A percentile compares a stretch with the other conserved stretches of the same genome.
phyloP scores from a whole-genome alignment of 106 monocot species.

The Dendrobium chrysotoxum region DNA sequence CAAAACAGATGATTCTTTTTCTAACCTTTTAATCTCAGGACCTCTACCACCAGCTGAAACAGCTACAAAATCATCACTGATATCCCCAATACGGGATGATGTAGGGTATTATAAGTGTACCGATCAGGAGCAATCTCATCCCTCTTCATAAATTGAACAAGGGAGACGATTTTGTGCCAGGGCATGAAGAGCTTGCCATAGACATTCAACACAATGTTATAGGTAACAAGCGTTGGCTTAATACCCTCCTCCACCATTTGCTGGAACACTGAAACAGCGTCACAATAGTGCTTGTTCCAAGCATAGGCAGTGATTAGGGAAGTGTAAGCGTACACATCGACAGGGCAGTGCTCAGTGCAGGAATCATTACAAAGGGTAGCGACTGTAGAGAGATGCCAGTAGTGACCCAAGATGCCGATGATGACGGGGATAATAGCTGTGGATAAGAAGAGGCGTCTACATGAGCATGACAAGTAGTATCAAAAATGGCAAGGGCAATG shows the following conservation, averaged over 20 bases:
- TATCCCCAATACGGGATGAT: neutral
- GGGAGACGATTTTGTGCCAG: slow-evolving; percentile 47
- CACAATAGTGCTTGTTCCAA: slow-evolving; percentile 35
- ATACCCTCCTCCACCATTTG: slow-evolving; percentile 51
- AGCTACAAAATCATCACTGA: neutral
- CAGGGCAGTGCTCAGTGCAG: slow-evolving; percentile 6
- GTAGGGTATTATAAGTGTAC: slow-evolving; percentile 88
- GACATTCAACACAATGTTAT: slow-evolving; percentile 81
- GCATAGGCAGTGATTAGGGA: slow-evolving; percentile 65
- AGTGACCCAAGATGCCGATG: slow-evolving; percentile 50
- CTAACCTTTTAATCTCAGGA: neutral
- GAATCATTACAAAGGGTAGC: slow-evolving; percentile 25
- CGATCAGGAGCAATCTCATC: slow-evolving; percentile 59
- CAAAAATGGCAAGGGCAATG: slow-evolving; percentile 53
- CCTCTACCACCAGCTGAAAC: neutral
- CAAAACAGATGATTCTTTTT: slow-evolving; percentile 2
- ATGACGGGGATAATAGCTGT: slow-evolving; percentile 35
- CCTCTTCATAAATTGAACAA: slow-evolving; percentile 62
- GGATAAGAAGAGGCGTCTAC: slow-evolving; percentile 35
- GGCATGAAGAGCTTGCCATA: slow-evolving; percentile 66
- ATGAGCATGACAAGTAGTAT: slow-evolving; percentile 25
- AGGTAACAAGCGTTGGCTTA: slow-evolving; percentile 69
- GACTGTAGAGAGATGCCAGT: slow-evolving; percentile 37
- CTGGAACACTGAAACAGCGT: slow-evolving; percentile 55
- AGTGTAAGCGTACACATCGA: slow-evolving; percentile 74